phyloP scores from a whole-genome alignment of 139 green algal genomes.

The Micractinium conductrix region DNA sequence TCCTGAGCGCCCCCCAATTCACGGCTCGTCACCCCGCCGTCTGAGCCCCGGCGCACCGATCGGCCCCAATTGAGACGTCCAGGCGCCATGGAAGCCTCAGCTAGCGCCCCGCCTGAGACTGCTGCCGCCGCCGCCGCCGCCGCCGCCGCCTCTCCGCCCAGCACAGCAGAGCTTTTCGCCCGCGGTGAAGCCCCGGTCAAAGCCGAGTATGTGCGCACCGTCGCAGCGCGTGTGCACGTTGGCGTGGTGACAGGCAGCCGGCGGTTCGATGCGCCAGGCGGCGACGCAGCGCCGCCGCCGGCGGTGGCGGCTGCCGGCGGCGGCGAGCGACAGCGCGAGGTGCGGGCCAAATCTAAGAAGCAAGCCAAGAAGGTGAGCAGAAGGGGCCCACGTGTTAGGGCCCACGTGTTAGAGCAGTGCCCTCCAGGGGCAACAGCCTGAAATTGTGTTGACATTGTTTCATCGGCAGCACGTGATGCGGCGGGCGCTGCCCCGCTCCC shows the following conservation, averaged over 20 bases:
- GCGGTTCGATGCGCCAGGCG: not conserved
- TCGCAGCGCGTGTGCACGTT: not conserved
- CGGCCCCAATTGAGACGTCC: no score
- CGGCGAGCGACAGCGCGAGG: not conserved
- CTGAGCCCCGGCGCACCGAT: no score
- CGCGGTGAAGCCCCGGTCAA: conserved; percentile 46
- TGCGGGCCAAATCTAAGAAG: conserved; percentile 15
- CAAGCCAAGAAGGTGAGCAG: conserved; percentile 26
- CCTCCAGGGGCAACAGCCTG: no score
- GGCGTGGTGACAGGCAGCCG: conserved; percentile 11
- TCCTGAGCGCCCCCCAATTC: no score
- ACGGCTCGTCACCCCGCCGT: no score
- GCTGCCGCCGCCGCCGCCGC: not conserved
- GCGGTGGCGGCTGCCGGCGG: not conserved
- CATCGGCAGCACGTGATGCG: no score
- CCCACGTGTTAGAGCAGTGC: no score
- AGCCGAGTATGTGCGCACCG: conserved; percentile 24
- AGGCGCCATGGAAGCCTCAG: no score
- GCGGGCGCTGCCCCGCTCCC: not conserved
- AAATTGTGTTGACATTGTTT: no score
- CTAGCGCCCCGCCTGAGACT: no score
- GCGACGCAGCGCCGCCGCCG: no score
- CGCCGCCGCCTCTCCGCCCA: not conserved
- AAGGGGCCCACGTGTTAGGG: no score
- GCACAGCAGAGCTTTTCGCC: conserved; percentile 28